A percentile compares a stretch with the other conserved stretches of the same genome.
Conservation (phyloP, 108 stramenopile genomes). For the Cylindrotheca fusiformis region DNA sequence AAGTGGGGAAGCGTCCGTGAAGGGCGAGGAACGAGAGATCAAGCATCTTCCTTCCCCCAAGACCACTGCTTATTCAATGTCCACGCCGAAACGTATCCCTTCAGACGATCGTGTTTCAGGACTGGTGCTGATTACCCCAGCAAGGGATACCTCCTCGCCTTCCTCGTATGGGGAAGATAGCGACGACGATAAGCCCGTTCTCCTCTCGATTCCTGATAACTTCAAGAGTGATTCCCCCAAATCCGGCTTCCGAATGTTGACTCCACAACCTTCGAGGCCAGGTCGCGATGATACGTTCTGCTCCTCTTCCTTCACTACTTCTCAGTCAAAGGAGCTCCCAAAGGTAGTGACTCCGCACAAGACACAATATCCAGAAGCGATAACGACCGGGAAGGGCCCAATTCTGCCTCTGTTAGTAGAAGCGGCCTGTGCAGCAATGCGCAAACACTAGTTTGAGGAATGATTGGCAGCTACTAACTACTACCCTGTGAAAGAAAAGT, state of each 20-base stretch:
- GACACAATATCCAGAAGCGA: slow-evolving; percentile 2
- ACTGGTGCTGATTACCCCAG: slow-evolving; percentile 27
- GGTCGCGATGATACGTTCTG: not conserved
- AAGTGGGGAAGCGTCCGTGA: not conserved
- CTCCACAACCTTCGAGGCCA: slow-evolving; percentile 12
- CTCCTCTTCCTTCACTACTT: slow-evolving; percentile 10
- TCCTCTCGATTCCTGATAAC: slow-evolving; percentile 21
- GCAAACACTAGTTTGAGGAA: not conserved
- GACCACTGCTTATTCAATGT: not conserved
- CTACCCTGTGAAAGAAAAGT: not conserved
- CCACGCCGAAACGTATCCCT: slow-evolving; percentile 28
- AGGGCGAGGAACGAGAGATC: not conserved
- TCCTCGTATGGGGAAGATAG: slow-evolving; percentile 20
- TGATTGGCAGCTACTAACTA: not conserved
- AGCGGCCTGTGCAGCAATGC: slow-evolving; percentile 15
- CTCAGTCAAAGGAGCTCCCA: slow-evolving; percentile 6
- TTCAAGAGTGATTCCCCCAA: not conserved
- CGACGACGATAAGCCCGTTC: slow-evolving; percentile 8
- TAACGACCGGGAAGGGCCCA: slow-evolving; percentile 21
- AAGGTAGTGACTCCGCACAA: slow-evolving; percentile 23
- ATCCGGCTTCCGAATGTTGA: not conserved
- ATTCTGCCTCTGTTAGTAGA: slow-evolving; percentile 31
- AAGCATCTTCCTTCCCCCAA: not conserved
- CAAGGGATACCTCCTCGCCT: slow-evolving; percentile 21
- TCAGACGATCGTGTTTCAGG: slow-evolving; percentile 17